A percentile compares a stretch with the other conserved stretches of the same genome.
These are phyloP conservation scores for Phylloporus sp. DNA, from an alignment of 768 basidiomycete genomes.

Conservation along the genomic window DNA sequence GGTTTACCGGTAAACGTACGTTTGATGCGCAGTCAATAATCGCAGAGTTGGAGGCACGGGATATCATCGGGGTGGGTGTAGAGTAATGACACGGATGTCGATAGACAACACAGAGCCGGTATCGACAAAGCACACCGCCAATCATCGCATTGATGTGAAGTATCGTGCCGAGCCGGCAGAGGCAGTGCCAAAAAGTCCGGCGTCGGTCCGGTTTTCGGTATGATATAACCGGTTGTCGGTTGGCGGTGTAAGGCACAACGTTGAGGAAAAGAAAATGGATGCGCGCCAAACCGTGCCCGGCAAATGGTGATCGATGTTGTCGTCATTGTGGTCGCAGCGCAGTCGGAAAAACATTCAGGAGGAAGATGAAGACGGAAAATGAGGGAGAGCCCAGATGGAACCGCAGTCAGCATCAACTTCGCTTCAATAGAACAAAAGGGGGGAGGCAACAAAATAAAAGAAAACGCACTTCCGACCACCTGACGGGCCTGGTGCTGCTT, in stretches of 20 bases:
- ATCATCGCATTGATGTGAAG: slow-evolving; percentile 3
- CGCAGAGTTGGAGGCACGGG: background rate
- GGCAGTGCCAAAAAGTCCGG: slow-evolving; percentile 6
- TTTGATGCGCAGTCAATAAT: slow-evolving; percentile 1
- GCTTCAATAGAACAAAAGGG: background rate
- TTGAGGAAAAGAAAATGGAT: background rate
- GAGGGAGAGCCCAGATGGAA: background rate
- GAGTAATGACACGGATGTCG: background rate
- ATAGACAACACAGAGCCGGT: slow-evolving; percentile 4
- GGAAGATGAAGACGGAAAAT: background rate
- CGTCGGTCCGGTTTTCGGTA: slow-evolving; percentile 6
- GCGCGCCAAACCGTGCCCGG: background rate
- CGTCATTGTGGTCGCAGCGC: slow-evolving; percentile 1
- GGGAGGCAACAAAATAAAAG: background rate
- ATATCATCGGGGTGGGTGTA: slow-evolving; percentile 1
- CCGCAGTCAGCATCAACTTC: slow-evolving; percentile 6
- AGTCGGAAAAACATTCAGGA: background rate
- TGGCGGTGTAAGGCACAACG: background rate
- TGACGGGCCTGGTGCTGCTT: slow-evolving; percentile 9
- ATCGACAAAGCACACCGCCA: slow-evolving; percentile 10
- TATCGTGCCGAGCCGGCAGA: slow-evolving; percentile 15
- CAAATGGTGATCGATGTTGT: background rate
- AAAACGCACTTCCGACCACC: slow-evolving; percentile 27
- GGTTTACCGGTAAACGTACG: slow-evolving; percentile 3
- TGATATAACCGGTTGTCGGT: slow-evolving; percentile 9